Percentiles rank a stretch among this genome's conserved stretches.
These are phyloP conservation scores for Alternaria triticimaculans DNA, from an alignment of 2,329 filamentous ascomycete genomes.

Conservation along the genomic window DNA sequence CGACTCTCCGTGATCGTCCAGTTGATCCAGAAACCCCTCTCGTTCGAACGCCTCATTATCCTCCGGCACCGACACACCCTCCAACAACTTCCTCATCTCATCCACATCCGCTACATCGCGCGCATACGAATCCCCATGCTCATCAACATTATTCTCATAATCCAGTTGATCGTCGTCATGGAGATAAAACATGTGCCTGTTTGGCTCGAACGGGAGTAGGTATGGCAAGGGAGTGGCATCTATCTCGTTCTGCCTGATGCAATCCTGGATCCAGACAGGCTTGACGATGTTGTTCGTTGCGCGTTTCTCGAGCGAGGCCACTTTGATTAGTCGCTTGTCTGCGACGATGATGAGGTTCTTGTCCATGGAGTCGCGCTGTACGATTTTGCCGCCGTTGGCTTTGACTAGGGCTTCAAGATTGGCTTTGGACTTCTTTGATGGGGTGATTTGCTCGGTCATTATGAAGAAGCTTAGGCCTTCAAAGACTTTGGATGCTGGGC, in stretches of 20 bases:
- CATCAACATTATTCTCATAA: constrained; percentile 71
- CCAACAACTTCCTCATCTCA: constrained; percentile 62
- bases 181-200: constrained; percentile 75
- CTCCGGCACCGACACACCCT: constrained; percentile 47
- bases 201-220: constrained; percentile 69
- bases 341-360: constrained; percentile 74
- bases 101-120: constrained; percentile 67
- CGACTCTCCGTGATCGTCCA: constrained; percentile 35
- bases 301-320: constrained; percentile 79
- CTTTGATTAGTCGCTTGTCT: constrained; percentile 81
- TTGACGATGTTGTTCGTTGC: constrained; percentile 75
- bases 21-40: constrained; percentile 32
- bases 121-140: constrained; percentile 82
- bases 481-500: constrained; percentile 71
- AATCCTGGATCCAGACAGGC: constrained; percentile 84
- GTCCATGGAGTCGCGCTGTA: constrained; percentile 71
- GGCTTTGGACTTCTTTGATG: constrained; percentile 75
- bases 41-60: constrained; percentile 22
- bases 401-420: constrained; percentile 84
- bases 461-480: constrained; percentile 81
- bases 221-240: constrained; percentile 61
- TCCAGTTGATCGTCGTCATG: constrained; percentile 62
- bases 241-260: constrained; percentile 66
- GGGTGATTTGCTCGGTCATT: constrained; percentile 74
- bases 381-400: constrained; percentile 78